Evolutionary conservation across 441 rosid genomes (phyloP).

Genomic region (Erodium trifolium): DNA sequence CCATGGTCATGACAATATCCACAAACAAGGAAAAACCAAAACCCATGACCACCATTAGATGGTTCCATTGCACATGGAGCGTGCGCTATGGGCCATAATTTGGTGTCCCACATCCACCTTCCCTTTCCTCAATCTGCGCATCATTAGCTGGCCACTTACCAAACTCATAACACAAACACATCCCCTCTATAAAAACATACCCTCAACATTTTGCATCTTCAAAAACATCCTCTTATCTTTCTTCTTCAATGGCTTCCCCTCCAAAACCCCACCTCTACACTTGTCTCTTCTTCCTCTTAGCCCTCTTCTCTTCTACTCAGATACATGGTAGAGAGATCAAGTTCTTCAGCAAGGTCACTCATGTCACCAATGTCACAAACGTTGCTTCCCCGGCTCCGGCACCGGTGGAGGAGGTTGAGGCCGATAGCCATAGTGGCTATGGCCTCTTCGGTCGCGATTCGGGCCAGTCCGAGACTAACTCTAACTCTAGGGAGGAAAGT

Average conservation of each 20-base stretch:
- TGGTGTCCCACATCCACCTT: slow-evolving; percentile 16
- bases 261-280: background rate
- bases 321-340: slow-evolving; percentile 17
- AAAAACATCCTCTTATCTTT: background rate
- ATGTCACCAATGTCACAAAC: background rate
- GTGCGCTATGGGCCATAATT: background rate
- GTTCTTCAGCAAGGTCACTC: slow-evolving; percentile 21
- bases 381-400: slow-evolving; percentile 8
- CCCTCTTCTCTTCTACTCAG: background rate
- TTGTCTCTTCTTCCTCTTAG: background rate
- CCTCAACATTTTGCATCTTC: background rate
- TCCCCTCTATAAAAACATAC: background rate
- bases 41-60: background rate
- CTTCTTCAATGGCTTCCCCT: background rate
- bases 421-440: slow-evolving; percentile 7
- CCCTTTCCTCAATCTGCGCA: slow-evolving; percentile 14
- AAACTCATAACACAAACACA: no score
- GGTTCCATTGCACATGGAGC: slow-evolving; percentile 3
- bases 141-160: background rate
- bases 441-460: slow-evolving; percentile 17
- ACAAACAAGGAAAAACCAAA: background rate
- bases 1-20: no score
- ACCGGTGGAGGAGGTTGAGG: background rate
- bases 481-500: background rate
- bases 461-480: no score